Base-by-base conservation (phyloP, 768 basidiomycete genomes). In the Chlorophyllum brunneum region DNA sequence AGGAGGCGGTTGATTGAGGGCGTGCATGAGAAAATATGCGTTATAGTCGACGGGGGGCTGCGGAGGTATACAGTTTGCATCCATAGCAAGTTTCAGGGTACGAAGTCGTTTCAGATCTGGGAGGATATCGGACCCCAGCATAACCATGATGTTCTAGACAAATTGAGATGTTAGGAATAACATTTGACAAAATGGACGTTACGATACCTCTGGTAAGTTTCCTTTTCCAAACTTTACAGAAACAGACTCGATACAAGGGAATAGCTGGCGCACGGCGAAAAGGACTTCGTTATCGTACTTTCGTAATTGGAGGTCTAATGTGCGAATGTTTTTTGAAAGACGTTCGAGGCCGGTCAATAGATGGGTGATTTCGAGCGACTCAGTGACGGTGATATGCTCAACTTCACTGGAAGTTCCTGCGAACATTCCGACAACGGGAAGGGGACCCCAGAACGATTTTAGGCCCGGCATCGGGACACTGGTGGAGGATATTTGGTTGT, bases 251-350 rank as follows among this genome's bases (percentile, higher is more conserved):
- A 61, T 23, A 30, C 38, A n/a, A 11, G 51, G 48, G 41, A 68
- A 69, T 1, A 69, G 48, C 2, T 59, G 41, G 13, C 61, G 60
- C 9, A 65, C 57, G 0, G 68, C 68, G 34, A 64, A 69, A 8
- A 68, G 54, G 5, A 68, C 51, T 53, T 69, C 68, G 1, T 64
- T 57, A 29, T 69, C 68, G 64, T 66, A 69, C 11, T 55, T 53
- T 8, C 59, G 46, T 1, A 68, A 48, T 30, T 62, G 57, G 1
- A 69, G 37, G n/a, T 66, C 62, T 15, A 69, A 42, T 4, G 55
- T 56, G 6, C 55, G 45, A 0, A 67, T 41, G 4, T 57, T 51
- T 24, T 46, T 38, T 2, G 63, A 60, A 2, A 68, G 56, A 26
- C 57, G 58, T 49, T 63, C 64, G 7, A 68, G 38, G 1, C 58